Evolutionary conservation across 2,329 filamentous ascomycete genomes (phyloP), one percentile per base, ranked within the genome.

Genomic region (Phyllosticta citrichinensis): DNA sequence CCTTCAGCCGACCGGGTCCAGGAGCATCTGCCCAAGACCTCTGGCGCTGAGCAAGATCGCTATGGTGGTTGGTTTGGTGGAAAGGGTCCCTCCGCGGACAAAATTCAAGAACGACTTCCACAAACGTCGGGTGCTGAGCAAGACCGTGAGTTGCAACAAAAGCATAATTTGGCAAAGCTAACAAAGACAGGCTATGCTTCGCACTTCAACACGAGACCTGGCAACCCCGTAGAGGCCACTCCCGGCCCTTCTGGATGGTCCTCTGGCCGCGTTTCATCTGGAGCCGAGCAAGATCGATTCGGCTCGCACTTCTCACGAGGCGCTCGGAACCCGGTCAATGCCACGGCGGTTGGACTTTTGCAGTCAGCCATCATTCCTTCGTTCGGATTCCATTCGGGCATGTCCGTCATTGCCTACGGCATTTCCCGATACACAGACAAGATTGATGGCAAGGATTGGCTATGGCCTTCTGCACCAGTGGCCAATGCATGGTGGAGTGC

Each of bases 401-500:
- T 84, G 12, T 77, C 80, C 10, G 65, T 80, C 30, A 74, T 80
- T 33, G 77, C 81, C 0, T 86, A 82, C 66, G 75, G 76, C 9
- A 73, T 77, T 30, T 79, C 79, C 0, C 75, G 81, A 24, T 75
- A 79, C 56, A 82, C 80, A 8, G 70, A 83, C 65, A 75, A 77
- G n/a, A 77, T 81, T 10, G 83, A 85, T 61, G 73, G 78, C n/a
- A 86, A 86, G 66, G 83, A 86, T 68, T 82, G 79, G 75, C 70
- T 83, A 5, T 85, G 82, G 82, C 80, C 82, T 0, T 71, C 76
- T 3, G 80, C 75, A 2, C 80, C 80, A 65, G 77, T 85, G 10
- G 69, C 76, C 61, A 85, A 83, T 67, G 82, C 81, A 6, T 85
- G 83, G 83, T 85, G 81, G 80, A 80, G 76, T 60, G 81, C 83